Evolutionary conservation across 2,329 filamentous ascomycete genomes (phyloP).

Genomic region (Fusarium pseudoanthophilum): DNA sequence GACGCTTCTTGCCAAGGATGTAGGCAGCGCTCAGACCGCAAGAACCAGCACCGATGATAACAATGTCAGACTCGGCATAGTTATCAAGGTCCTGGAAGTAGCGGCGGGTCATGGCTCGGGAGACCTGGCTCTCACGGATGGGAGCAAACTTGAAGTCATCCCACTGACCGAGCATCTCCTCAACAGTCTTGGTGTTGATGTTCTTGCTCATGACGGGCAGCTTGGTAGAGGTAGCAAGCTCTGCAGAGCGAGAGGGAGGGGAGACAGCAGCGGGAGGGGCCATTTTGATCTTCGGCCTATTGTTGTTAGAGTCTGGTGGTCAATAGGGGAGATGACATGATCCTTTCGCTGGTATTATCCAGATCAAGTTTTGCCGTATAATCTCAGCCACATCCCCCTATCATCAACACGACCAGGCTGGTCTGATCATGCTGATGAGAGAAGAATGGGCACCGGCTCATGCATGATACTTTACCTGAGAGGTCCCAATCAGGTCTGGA

Average conservation of each 20-base stretch:
- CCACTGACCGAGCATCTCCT: constrained; percentile 77
- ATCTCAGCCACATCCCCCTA: constrained; percentile 70
- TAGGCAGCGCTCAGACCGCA: constrained; percentile 89
- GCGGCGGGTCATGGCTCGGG: constrained; percentile 90
- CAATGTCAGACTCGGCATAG: constrained; percentile 92
- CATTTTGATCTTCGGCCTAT: constrained; percentile 50
- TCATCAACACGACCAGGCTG: not conserved
- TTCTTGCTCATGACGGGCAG: constrained; percentile 36
- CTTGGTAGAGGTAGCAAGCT: constrained; percentile 50
- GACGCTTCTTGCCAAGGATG: constrained; percentile 82
- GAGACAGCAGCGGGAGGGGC: constrained; percentile 80
- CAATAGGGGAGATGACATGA: constrained; percentile 78
- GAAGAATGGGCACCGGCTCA: constrained; percentile 69
- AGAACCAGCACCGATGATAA: constrained; percentile 90
- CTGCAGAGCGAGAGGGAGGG: constrained; percentile 61
- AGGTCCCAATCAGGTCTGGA: constrained; percentile 51
- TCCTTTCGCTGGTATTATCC: constrained; percentile 99
- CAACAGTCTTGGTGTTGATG: constrained; percentile 48
- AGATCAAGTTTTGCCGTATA: constrained; percentile 98
- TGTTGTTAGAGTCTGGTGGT: constrained; percentile 45
- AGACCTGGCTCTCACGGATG: constrained; percentile 92
- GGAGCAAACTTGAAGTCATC: constrained; percentile 82
- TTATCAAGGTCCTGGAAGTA: constrained; percentile 91
- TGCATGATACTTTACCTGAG: constrained; percentile 63
- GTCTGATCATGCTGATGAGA: not conserved